phyloP scores from a whole-genome alignment of 2,329 filamentous ascomycete genomes.

The Juglanconis oblonga region DNA sequence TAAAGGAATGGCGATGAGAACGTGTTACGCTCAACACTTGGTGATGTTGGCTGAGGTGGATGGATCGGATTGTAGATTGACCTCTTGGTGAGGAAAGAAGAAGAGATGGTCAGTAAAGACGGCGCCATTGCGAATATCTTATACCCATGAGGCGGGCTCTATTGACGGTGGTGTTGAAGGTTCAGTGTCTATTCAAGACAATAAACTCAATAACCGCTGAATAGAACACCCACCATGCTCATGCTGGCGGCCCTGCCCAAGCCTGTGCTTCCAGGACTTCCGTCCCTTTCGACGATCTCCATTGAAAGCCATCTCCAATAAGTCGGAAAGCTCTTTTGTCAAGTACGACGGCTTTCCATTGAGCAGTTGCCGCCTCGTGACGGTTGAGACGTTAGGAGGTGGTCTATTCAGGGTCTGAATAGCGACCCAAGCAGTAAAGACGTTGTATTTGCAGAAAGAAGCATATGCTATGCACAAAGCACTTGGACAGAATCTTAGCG shows the following conservation, averaged over 20 bases:
- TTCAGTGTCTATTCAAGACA: slow-evolving; percentile 10
- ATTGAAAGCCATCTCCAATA: slow-evolving; percentile 6
- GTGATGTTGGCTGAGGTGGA: slow-evolving; percentile 15
- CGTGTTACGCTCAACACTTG: slow-evolving; percentile 16
- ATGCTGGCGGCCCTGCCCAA: background rate
- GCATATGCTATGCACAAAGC: background rate
- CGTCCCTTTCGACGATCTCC: background rate
- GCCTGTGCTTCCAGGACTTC: background rate
- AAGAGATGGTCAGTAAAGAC: background rate
- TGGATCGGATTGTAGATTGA: slow-evolving; percentile 9
- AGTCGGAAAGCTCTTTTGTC: background rate
- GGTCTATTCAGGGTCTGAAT: slow-evolving; percentile 7
- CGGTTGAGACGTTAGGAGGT: background rate
- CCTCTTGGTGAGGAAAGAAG: slow-evolving; percentile 8
- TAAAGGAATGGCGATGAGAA: slow-evolving; percentile 12
- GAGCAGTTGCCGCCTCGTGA: background rate
- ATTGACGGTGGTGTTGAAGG: slow-evolving; percentile 3
- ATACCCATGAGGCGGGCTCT: slow-evolving; percentile 5
- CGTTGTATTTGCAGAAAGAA: background rate
- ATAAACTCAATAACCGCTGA: slow-evolving; percentile 3
- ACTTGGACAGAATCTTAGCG: background rate
- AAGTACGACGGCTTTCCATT: background rate
- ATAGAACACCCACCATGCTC: background rate
- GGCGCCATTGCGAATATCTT: background rate
- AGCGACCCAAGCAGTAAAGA: slow-evolving; percentile 4